Conservation (phyloP, 2,329 filamentous ascomycete genomes). For the Beauveria rudraprayagi region DNA sequence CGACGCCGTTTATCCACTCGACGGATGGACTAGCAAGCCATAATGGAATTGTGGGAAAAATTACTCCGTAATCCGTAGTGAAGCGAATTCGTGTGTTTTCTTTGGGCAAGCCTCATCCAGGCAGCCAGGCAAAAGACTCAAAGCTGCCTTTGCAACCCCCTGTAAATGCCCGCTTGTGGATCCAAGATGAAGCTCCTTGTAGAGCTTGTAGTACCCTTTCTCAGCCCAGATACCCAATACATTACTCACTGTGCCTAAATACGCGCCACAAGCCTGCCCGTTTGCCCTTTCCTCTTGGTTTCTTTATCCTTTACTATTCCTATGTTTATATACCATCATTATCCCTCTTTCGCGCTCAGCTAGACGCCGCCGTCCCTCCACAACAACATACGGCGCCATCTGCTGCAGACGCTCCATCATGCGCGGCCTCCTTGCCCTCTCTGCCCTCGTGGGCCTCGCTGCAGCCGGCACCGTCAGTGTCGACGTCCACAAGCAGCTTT, state of each 20-base stretch:
- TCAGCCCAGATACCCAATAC: neutral
- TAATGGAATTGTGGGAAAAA: neutral
- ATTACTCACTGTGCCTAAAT: neutral
- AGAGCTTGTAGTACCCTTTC: neutral
- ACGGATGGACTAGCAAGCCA: neutral
- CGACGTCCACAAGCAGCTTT: slow-evolving; percentile 12
- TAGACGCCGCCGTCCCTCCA: neutral
- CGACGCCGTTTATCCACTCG: neutral
- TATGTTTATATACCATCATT: neutral
- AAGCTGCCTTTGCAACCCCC: too few relatives aligned
- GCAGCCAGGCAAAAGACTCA: too few relatives aligned
- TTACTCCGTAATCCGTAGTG: too few relatives aligned
- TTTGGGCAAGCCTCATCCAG: too few relatives aligned
- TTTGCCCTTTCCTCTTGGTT: neutral
- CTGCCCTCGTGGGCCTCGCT: slow-evolving; percentile 6
- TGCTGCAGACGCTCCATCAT: neutral
- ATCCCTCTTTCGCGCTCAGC: neutral
- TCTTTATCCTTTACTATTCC: neutral
- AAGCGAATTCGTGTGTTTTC: too few relatives aligned
- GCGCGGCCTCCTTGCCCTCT: slow-evolving; percentile 1
- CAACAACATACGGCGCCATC: neutral
- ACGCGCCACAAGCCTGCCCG: neutral
- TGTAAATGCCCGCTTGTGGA: neutral
- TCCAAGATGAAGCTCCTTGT: neutral
- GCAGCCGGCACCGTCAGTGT: slow-evolving; percentile 18